These are phyloP conservation scores for Areca catechu DNA, from an alignment of 176 grass and related monocot species.

Conservation along the genomic window DNA sequence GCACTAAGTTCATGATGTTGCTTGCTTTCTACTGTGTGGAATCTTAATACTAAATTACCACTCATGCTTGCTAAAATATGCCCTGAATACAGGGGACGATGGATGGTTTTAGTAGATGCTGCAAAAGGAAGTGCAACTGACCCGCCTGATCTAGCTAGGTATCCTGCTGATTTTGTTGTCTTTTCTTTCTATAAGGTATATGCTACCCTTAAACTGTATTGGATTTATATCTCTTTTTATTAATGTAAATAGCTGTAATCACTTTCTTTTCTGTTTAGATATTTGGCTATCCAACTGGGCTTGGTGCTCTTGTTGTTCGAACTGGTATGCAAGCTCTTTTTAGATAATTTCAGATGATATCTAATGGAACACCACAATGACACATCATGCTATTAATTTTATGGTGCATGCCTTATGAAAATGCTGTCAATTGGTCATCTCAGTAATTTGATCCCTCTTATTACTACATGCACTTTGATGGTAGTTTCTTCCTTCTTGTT, in stretches of 20 bases:
- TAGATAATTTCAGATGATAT: no score
- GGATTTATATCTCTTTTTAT: conserved; percentile 6
- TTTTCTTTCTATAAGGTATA: conserved; percentile 97
- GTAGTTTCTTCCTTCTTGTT: no score
- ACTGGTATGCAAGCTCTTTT: conserved; percentile 37
- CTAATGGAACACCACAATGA: no score
- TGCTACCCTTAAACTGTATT: conserved; percentile 8
- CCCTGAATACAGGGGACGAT: conserved; percentile 32
- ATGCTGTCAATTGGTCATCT: no score
- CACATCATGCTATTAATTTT: no score
- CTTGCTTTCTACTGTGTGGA: no score
- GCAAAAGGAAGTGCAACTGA: conserved; percentile 97
- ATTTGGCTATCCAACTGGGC: conserved; percentile 97
- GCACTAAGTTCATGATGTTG: no score
- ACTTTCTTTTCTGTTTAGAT: conserved; percentile 50
- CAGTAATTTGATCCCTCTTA: no score
- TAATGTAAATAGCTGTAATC: conserved; percentile 23
- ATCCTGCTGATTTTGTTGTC: conserved; percentile 87
- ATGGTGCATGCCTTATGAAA: no score
- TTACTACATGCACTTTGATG: no score
- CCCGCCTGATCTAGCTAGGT: conserved; percentile 56
- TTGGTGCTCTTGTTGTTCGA: conserved; percentile 86
- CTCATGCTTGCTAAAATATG: conserved; percentile 11
- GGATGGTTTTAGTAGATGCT: conserved; percentile 94
- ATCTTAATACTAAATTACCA: no score